Evolutionary conservation across 2,329 filamentous ascomycete genomes (phyloP).

Genomic region (Blastomyces silverae): DNA sequence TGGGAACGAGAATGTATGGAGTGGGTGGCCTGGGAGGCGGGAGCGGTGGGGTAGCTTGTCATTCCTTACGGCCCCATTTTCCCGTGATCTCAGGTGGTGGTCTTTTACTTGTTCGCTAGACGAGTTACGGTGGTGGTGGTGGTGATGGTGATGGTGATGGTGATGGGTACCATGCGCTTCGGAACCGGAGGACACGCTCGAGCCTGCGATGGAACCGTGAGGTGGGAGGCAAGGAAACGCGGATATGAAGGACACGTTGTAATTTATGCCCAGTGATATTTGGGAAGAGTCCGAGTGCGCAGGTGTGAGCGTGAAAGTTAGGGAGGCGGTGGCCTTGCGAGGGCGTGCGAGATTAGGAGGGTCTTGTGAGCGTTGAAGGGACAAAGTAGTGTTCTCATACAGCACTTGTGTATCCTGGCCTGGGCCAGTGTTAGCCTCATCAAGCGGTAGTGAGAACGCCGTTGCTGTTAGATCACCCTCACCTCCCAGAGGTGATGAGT

Average conservation of each 20-base stretch:
- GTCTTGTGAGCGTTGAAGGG: slow-evolving; percentile 18
- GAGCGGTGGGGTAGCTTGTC: slow-evolving; percentile 15
- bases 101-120: slow-evolving; percentile 6
- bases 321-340: slow-evolving; percentile 25
- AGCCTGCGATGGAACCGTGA: slow-evolving; percentile 26
- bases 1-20: slow-evolving; percentile 31
- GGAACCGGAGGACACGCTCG: neutral
- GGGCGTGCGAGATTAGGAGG: slow-evolving; percentile 18
- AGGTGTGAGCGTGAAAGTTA: slow-evolving; percentile 24
- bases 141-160: neutral
- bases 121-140: slow-evolving; percentile 10
- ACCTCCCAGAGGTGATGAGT: slow-evolving; percentile 38
- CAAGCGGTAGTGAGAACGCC: slow-evolving; percentile 37
- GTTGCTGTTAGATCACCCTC: slow-evolving; percentile 34
- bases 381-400: slow-evolving; percentile 20
- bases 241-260: slow-evolving; percentile 50
- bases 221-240: slow-evolving; percentile 50
- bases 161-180: slow-evolving; percentile 10
- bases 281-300: slow-evolving; percentile 19
- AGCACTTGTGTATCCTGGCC: slow-evolving; percentile 16
- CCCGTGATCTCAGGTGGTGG: neutral
- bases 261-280: slow-evolving; percentile 38
- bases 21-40: slow-evolving; percentile 36
- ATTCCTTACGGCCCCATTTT: slow-evolving; percentile 8
- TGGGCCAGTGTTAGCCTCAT: slow-evolving; percentile 25